A percentile compares a stretch with the other conserved stretches of the same genome.
phyloP scores from a whole-genome alignment of 2,329 filamentous ascomycete species.

The Pestalotiopsis sp. region DNA sequence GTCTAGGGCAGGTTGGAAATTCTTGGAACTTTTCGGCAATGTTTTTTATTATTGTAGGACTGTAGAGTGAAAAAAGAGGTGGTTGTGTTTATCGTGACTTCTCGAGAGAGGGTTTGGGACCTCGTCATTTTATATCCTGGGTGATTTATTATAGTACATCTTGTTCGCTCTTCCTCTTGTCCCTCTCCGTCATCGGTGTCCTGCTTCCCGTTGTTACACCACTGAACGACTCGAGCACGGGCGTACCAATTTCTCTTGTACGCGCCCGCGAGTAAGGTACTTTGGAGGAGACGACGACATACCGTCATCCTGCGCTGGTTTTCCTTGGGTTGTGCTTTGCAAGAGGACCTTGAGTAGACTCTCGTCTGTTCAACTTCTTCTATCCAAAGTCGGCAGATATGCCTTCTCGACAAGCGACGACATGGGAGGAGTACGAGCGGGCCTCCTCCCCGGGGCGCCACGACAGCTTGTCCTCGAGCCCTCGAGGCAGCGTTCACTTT shows the following conservation, averaged over 20 bases:
- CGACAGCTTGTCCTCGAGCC: slow-evolving; percentile 43
- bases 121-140: neutral
- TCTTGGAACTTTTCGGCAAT: neutral
- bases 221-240: neutral
- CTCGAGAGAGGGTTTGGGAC: neutral
- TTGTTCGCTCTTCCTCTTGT: neutral
- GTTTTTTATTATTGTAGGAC: neutral
- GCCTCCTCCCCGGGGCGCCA: slow-evolving; percentile 40
- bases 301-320: neutral
- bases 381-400: slow-evolving; percentile 16
- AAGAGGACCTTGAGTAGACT: neutral
- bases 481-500: slow-evolving; percentile 42
- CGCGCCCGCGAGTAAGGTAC: neutral
- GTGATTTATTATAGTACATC: neutral
- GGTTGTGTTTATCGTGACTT: neutral
- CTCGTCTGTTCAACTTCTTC: neutral
- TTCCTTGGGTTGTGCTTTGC: neutral
- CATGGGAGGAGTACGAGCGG: slow-evolving; percentile 51
- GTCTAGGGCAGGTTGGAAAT: neutral
- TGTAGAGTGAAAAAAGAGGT: neutral
- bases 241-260: neutral
- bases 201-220: neutral
- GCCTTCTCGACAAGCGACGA: slow-evolving; percentile 29
- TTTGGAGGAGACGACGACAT: neutral
- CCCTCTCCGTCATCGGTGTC: neutral